A percentile compares a stretch with the other conserved stretches of the same genome.
phyloP scores from a whole-genome alignment of 345 rosid species.

The Noccaea caerulescens region DNA sequence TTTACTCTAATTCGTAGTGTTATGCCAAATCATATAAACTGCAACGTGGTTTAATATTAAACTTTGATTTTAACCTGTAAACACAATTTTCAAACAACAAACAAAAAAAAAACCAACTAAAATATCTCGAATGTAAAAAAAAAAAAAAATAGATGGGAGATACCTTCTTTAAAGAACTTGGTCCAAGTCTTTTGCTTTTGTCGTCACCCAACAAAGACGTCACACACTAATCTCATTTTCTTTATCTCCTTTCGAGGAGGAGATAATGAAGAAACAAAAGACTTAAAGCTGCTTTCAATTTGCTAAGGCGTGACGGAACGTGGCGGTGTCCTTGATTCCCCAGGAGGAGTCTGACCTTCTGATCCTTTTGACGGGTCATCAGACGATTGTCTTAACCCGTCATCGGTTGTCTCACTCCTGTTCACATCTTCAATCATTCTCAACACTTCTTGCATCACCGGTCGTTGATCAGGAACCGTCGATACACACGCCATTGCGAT shows the following conservation, averaged over 20 bases:
- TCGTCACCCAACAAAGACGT: conserved; percentile 38
- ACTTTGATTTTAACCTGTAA: conserved; percentile 24
- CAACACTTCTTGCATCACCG: conserved; percentile 76
- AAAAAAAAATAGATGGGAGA: conserved; percentile 34
- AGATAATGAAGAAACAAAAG: conserved; percentile 29
- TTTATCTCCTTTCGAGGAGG: conserved; percentile 43
- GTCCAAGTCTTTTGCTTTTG: conserved; percentile 39
- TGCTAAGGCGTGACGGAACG: conserved; percentile 56
- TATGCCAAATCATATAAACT: not conserved
- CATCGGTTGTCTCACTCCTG: conserved; percentile 74
- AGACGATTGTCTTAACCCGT: conserved; percentile 84
- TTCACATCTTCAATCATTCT: conserved; percentile 94
- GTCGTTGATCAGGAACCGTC: conserved; percentile 87
- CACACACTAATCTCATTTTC: conserved; percentile 38
- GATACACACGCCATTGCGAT: conserved; percentile 95
- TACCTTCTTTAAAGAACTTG: conserved; percentile 34
- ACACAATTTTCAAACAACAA: conserved; percentile 11
- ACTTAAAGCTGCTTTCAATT: conserved; percentile 36
- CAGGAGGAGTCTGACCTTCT: conserved; percentile 83
- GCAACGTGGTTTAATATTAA: conserved; percentile 16
- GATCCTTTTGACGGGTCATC: conserved; percentile 98
- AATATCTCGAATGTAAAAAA: conserved; percentile 25
- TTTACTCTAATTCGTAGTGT: not conserved
- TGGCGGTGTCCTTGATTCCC: conserved; percentile 74
- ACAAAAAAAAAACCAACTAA: not conserved